Base-by-base conservation (phyloP, 2,329 filamentous ascomycete species). In the Cadophora sp. region DNA sequence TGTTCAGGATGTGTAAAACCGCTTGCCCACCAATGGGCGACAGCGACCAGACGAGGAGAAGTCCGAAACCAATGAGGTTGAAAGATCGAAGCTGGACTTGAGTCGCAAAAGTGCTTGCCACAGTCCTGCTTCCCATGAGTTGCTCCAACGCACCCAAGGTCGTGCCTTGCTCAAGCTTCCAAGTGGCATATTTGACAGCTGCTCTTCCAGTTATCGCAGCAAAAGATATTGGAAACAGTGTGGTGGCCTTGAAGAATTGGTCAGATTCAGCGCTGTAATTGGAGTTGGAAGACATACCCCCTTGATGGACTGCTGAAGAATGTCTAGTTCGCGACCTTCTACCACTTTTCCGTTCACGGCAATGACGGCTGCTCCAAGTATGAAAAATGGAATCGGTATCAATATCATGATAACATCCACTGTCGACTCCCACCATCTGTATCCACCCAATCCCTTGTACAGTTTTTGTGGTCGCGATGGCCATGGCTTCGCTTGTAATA, bases 1-100 rank as follows among this genome's bases (percentile, higher is more conserved):
- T 70, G 8, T 58, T 62, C 0, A 73, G 39, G 45, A 73, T 71
- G 39, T 75, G 74, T 39, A 78, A 61, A 16, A 75, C 59, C 0
- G 76, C 70, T 67, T 78, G 76, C n/a, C 71, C 70, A 14, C 76
- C 77, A 3, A 78, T 64, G 1, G 76, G 76, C 5, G 76, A 78
- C 18, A 77, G 67, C 24, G 69, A 67, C 76, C 77, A 78, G 14
- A 76, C 33, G 0, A 77, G 16, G 7, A 77, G 53, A 14, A 78
- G 64, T 1, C 60, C 62, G 3, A 76, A 7, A 0, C 70, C 72
- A 6, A 78, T 67, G 4, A 72, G 20, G 59, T 77, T 76, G 56
- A 76, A 66, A 1, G 72, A 68, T 22, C 72, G 66, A 5, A 78
- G 70, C 50, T 71, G 66, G 13, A 76, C 61, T 36, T 75, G 72